These are phyloP conservation scores for Tetrahymena malaccensis DNA, from an alignment of 73 alveolate species.

Conservation along the genomic window DNA sequence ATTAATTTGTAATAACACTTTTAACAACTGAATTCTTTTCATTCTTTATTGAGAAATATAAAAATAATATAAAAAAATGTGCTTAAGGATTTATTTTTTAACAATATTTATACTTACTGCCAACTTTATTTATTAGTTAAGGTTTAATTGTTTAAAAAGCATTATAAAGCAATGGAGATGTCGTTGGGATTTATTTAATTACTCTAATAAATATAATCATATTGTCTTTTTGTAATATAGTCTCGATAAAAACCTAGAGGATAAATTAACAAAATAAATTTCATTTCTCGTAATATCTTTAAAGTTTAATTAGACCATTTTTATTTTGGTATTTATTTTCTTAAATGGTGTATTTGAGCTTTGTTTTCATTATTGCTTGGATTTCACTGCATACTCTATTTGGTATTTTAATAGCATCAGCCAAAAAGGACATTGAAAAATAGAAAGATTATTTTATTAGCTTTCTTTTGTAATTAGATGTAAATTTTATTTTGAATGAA, in stretches of 20 bases:
- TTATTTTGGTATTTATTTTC: neutral
- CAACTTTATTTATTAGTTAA: neutral
- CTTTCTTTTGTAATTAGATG: neutral
- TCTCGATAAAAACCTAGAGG: neutral
- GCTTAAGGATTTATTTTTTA: neutral
- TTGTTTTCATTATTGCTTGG: neutral
- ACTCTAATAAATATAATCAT: neutral
- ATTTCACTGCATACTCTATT: neutral
- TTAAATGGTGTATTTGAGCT: neutral
- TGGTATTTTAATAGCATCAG: neutral
- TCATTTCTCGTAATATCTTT: neutral
- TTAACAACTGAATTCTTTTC: neutral
- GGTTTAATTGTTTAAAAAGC: neutral
- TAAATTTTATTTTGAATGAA: neutral
- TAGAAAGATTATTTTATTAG: neutral
- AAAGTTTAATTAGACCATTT: neutral
- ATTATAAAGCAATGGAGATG: neutral
- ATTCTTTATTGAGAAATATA: no score
- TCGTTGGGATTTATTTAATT: neutral
- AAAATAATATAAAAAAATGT: neutral
- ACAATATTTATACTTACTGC: neutral
- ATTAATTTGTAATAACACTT: no score
- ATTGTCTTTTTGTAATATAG: neutral
- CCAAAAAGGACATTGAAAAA: neutral
- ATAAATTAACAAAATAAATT: neutral